Conservation (phyloP, 306 rosid genomes). For the Echinosophora koreensis region DNA sequence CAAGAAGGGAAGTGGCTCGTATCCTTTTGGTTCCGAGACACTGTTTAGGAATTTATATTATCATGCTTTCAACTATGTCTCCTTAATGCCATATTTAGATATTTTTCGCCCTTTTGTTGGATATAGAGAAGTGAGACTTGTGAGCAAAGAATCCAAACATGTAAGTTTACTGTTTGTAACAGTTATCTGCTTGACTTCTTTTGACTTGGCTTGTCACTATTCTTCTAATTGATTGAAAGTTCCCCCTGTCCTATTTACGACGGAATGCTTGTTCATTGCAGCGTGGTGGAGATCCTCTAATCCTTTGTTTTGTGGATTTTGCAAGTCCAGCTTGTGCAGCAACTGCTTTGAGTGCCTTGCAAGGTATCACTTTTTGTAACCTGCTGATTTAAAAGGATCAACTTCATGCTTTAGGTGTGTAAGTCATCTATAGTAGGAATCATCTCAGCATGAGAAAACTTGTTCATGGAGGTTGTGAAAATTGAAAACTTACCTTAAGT, state of each 20-base stretch:
- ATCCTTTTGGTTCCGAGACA: conserved; percentile 62
- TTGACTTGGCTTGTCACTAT: conserved; percentile 23
- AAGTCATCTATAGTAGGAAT: conserved; percentile 1
- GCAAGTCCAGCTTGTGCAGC: conserved; percentile 82
- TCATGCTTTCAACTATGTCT: conserved; percentile 33
- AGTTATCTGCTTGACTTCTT: conserved; percentile 37
- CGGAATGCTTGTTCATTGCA: conserved; percentile 53
- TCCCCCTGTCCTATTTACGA: conserved; percentile 13
- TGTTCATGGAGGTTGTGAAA: conserved; percentile 1
- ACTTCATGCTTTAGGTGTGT: conserved; percentile 19
- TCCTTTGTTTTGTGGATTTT: conserved; percentile 92
- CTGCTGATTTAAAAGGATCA: conserved; percentile 29
- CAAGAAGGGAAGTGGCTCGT: conserved; percentile 90
- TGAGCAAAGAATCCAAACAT: conserved; percentile 82
- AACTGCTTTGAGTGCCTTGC: conserved; percentile 87
- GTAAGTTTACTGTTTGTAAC: conserved; percentile 55
- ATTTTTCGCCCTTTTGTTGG: conserved; percentile 95
- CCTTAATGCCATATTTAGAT: conserved; percentile 60
- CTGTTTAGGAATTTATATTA: conserved; percentile 34
- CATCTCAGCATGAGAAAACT: neutral
- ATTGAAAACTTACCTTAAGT: neutral
- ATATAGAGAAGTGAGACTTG: conserved; percentile 89
- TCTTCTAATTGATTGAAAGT: conserved; percentile 34
- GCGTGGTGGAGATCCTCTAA: conserved; percentile 91
- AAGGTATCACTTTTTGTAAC: conserved; percentile 61